Evolutionary conservation across 2,329 filamentous ascomycete species (phyloP).

Genomic region (Ustilaginoidea virens): DNA sequence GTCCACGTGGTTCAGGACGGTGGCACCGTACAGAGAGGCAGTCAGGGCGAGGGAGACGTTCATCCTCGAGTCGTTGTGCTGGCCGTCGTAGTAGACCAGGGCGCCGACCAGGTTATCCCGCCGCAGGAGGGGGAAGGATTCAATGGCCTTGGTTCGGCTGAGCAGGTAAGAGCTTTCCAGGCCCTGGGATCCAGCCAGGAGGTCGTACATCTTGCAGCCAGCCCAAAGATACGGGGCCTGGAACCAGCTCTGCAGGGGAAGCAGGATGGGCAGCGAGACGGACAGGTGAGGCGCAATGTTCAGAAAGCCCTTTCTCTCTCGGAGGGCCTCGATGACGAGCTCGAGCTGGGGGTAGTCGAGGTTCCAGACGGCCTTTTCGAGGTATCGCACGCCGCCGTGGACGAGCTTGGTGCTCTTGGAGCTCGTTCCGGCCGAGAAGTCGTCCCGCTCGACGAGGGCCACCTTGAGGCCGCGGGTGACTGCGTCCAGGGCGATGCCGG

Average conservation of each 20-base stretch:
- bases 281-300: slow-evolving; percentile 73
- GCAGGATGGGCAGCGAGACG: slow-evolving; percentile 68
- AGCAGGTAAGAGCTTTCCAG: slow-evolving; percentile 75
- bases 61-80: slow-evolving; percentile 80
- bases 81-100: slow-evolving; percentile 74
- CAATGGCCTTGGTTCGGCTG: slow-evolving; percentile 60
- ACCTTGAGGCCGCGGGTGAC: slow-evolving; percentile 67
- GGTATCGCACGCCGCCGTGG: slow-evolving; percentile 69
- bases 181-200: slow-evolving; percentile 66
- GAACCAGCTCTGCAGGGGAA: slow-evolving; percentile 72
- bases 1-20: slow-evolving; percentile 68
- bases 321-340: slow-evolving; percentile 66
- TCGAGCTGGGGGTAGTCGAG: slow-evolving; percentile 72
- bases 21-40: slow-evolving; percentile 64
- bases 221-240: slow-evolving; percentile 61
- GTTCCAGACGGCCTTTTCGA: slow-evolving; percentile 78
- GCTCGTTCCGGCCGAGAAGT: slow-evolving; percentile 69
- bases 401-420: slow-evolving; percentile 82
- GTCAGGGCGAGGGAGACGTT: slow-evolving; percentile 73
- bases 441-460: slow-evolving; percentile 67
- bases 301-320: slow-evolving; percentile 71
- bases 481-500: slow-evolving; percentile 69
- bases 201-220: slow-evolving; percentile 64
- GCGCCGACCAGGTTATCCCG: slow-evolving; percentile 60
- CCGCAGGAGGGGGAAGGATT: slow-evolving; percentile 65